Percentiles rank a stretch among this genome's conserved stretches.
Evolutionary conservation across 768 basidiomycete genomes (phyloP).

Genomic region (Chalciporus piperatus): DNA sequence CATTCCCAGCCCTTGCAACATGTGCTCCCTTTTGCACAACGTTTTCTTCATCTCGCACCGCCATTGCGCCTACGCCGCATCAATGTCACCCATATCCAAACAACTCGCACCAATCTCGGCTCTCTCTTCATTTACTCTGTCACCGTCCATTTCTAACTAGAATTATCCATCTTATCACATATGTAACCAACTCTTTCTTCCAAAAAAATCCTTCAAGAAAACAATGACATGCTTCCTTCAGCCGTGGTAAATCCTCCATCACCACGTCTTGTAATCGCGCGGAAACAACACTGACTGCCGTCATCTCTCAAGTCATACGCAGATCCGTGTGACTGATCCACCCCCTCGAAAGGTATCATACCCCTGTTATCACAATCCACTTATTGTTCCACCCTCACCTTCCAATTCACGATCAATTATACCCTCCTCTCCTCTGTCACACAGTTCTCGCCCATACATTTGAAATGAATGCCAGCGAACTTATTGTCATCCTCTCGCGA

Average conservation of each 20-base stretch:
- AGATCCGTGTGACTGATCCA: constrained; percentile 29
- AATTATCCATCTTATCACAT: constrained; percentile 27
- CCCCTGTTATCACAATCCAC: constrained; percentile 19
- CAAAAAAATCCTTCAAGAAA: background rate
- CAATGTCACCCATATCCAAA: constrained; percentile 5
- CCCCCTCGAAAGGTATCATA: constrained; percentile 7
- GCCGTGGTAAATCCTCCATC: constrained; percentile 8
- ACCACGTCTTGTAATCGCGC: constrained; percentile 13
- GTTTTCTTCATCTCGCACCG: constrained; percentile 34
- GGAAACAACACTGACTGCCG: constrained; percentile 21
- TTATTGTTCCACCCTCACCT: constrained; percentile 16
- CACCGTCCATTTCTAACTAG: constrained; percentile 16
- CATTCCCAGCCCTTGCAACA: constrained; percentile 18
- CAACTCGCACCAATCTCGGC: constrained; percentile 26
- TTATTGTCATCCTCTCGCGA: constrained; percentile 11
- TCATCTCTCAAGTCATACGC: constrained; percentile 30
- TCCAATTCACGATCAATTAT: constrained; percentile 23
- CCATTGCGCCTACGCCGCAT: constrained; percentile 25
- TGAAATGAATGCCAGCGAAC: constrained; percentile 16
- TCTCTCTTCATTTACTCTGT: constrained; percentile 19
- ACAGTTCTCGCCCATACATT: constrained; percentile 2
- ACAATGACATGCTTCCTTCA: constrained; percentile 1
- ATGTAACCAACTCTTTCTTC: constrained; percentile 1
- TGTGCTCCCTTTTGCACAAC: constrained; percentile 24
- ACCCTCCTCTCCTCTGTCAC: constrained; percentile 12